Evolutionary conservation across 768 basidiomycete species (phyloP).

Genomic region (Pholiota microspora): DNA sequence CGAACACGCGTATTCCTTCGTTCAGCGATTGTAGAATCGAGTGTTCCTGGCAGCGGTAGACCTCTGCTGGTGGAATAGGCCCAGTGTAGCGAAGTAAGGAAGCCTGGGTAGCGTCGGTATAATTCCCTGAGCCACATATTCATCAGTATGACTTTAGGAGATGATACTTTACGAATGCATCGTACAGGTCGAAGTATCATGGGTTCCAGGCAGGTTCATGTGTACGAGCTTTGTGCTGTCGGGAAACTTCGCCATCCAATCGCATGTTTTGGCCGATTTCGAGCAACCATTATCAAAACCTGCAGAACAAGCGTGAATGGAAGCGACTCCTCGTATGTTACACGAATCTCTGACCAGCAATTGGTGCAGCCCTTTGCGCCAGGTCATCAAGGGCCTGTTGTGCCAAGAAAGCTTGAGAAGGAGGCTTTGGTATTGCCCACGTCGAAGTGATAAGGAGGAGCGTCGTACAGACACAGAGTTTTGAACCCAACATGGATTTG

Average conservation of each 20-base stretch:
- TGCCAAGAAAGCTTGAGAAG: constrained; percentile 14
- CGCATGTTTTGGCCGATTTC: constrained; percentile 30
- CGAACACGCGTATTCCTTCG: constrained; percentile 50
- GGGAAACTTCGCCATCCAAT: constrained; percentile 45
- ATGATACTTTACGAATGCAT: background rate
- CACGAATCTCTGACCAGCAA: constrained; percentile 18
- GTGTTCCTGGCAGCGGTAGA: constrained; percentile 43
- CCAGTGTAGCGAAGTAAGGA: constrained; percentile 43
- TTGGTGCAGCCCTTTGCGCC: constrained; percentile 21
- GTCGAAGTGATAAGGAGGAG: background rate
- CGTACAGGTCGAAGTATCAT: constrained; percentile 47
- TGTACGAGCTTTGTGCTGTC: constrained; percentile 42
- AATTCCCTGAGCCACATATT: constrained; percentile 34
- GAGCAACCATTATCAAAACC: constrained; percentile 35
- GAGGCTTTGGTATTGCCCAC: constrained; percentile 3
- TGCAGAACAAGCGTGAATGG: constrained; percentile 9
- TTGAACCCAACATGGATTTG: constrained; percentile 1
- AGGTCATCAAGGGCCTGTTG: constrained; percentile 24
- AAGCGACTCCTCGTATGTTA: background rate
- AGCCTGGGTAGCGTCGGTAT: constrained; percentile 39
- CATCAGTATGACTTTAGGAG: background rate
- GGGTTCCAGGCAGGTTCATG: constrained; percentile 53
- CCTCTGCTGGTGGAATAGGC: constrained; percentile 30
- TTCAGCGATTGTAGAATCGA: constrained; percentile 45
- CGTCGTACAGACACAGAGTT: background rate